Evolutionary conservation across 1,139 yeast species (phyloP).

Genomic region (Komagataea norvegica): DNA sequence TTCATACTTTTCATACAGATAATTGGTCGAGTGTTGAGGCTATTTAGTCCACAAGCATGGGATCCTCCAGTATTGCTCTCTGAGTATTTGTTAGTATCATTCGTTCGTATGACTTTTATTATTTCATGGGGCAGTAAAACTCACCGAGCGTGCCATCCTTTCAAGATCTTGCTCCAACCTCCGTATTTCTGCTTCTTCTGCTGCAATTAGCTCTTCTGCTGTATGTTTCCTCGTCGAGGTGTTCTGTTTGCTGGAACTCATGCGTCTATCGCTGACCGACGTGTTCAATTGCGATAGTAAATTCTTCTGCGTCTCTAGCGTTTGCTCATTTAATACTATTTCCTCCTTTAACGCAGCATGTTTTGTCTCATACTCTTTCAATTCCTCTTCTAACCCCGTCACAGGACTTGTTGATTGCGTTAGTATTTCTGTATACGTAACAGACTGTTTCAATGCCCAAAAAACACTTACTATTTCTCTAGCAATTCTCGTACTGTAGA

Average conservation of each 20-base stretch:
- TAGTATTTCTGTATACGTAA: too few species aligned
- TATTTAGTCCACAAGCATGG: too few species aligned
- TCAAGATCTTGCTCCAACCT: constrained; percentile 21
- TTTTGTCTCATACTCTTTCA: constrained; percentile 20
- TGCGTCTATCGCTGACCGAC: constrained; percentile 21
- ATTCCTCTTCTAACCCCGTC: constrained; percentile 27
- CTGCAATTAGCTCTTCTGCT: constrained; percentile 24
- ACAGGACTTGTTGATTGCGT: constrained; percentile 23
- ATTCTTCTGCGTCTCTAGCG: constrained; percentile 28
- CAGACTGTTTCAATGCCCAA: too few species aligned
- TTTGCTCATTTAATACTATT: constrained; percentile 30
- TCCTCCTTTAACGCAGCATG: constrained; percentile 25
- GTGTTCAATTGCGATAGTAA: constrained; percentile 24
- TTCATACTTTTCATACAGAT: too few species aligned
- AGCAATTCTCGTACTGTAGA: constrained; percentile 29
- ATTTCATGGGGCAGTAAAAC: too few species aligned
- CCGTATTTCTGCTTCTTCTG: constrained; percentile 29
- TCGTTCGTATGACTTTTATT: constrained; percentile 9
- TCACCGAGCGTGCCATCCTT: too few species aligned
- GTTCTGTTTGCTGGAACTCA: neutral
- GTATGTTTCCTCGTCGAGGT: constrained; percentile 11
- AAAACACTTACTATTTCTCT: constrained; percentile 24
- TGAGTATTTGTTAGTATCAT: too few species aligned
- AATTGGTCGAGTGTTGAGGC: too few species aligned
- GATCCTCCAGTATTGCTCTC: too few species aligned